Evolutionary conservation across 352 stramenopile genomes (phyloP).

Genomic region (Pythium dissimile): DNA sequence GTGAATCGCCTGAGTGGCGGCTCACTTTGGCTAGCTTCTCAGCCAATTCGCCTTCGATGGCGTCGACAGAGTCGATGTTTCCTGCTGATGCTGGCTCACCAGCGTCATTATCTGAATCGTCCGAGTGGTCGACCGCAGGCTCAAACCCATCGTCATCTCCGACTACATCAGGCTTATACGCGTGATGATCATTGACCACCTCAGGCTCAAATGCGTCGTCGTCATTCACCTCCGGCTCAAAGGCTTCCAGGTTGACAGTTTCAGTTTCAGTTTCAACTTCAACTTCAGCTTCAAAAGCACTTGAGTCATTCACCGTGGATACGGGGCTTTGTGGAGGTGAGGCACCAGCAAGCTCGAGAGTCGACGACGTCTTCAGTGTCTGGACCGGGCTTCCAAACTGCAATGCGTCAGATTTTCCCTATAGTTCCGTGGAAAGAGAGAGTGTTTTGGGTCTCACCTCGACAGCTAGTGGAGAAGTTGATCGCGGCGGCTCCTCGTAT

Average conservation of each 20-base stretch:
- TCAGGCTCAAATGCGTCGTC: conserved; percentile 2
- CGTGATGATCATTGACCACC: neutral
- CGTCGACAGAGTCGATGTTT: neutral
- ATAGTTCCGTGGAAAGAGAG: neutral
- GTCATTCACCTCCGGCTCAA: neutral
- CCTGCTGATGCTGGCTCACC: neutral
- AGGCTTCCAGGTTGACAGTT: neutral
- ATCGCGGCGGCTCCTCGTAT: conserved; percentile 8
- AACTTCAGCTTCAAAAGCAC: neutral
- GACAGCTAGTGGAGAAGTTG: neutral
- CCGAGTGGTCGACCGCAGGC: neutral
- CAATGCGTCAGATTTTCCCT: neutral
- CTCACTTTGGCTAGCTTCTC: neutral
- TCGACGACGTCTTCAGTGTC: conserved; percentile 18
- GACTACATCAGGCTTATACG: neutral
- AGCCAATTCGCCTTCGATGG: conserved; percentile 3
- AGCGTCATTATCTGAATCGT: neutral
- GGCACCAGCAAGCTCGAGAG: neutral
- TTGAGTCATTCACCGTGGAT: conserved; percentile 3
- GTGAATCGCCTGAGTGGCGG: conserved; percentile 3
- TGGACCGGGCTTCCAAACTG: conserved; percentile 25
- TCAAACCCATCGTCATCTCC: neutral
- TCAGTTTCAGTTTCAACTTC: neutral
- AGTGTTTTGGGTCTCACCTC: conserved; percentile 8
- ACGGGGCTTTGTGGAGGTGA: conserved; percentile 7